Evolutionary conservation across 2,329 filamentous ascomycete species (phyloP), one percentile per base, ranked within the genome.

Genomic region (Ophiostoma quercus): DNA sequence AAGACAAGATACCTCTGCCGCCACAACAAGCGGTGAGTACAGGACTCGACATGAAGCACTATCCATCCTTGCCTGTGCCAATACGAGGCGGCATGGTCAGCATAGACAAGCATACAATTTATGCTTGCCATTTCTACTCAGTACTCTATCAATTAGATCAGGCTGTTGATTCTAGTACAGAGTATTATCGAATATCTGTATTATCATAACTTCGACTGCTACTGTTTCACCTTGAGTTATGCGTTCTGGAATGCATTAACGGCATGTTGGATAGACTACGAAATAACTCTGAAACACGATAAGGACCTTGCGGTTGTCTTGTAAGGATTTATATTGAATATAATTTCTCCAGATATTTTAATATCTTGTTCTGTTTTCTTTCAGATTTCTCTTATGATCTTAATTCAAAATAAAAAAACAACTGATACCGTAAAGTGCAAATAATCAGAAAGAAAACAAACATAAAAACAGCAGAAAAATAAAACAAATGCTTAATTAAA

Each of bases 221-320:
- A 57, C 51, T 57, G 51, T 57, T 57, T 57, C 51, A 57, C 51
- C n/a, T 57, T 57, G 43, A 57, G 12, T n/a, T 57, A 57, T 57
- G 51, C 51, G 51, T 29, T 5, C 16, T 47, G 51, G 51, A 11
- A 57, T 57, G 51, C 51, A 57, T 57, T 57, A 57, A 57, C 11
- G 51, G 51, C 16, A 57, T 57, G 22, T 3, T 57, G 51, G 51
- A 25, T 57, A 25, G 9, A 25, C 6, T 19, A 8, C 16, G 16
- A 19, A 47, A 47, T 19, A n/a, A 12, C 9, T 57, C 12, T 57
- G 51, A 57, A 57, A 57, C 51, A 57, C 25, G 16, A 25, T 19
- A 11, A 57, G 51, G 25, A 29, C n/a, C 19, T n/a, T 6, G 14
- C 12, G 12, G 39, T 14, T 14, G 12, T 41, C 39, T 41, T 41